These are phyloP conservation scores for Coniochaeta sp. DNA, from an alignment of 2,329 filamentous ascomycete species.

Conservation along the genomic window DNA sequence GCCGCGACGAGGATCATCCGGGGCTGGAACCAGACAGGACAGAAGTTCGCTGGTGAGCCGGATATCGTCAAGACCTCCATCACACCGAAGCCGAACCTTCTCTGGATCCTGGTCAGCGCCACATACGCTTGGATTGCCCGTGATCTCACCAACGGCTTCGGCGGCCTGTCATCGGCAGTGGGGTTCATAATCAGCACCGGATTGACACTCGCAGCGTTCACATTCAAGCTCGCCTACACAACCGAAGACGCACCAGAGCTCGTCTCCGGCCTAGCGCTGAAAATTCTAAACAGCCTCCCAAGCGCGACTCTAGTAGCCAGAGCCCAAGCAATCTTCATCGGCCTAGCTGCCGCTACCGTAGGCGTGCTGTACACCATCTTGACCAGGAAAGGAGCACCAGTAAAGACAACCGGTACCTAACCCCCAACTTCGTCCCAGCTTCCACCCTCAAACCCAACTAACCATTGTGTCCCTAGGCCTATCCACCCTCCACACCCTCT, in stretches of 20 bases:
- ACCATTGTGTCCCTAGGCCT: too few species aligned
- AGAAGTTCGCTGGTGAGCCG: constrained; percentile 86
- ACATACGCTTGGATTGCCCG: constrained; percentile 59
- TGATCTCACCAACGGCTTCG: constrained; percentile 34
- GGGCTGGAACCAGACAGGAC: constrained; percentile 94
- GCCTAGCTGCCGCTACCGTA: constrained; percentile 30
- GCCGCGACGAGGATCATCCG: constrained; percentile 58
- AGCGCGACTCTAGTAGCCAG: constrained; percentile 38
- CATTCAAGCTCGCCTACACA: constrained; percentile 89
- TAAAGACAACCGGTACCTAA: constrained; percentile 17
- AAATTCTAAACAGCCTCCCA: constrained; percentile 31
- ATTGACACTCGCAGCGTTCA: constrained; percentile 50
- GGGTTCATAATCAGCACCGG: constrained; percentile 32
- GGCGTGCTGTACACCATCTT: constrained; percentile 33
- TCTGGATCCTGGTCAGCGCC: constrained; percentile 68
- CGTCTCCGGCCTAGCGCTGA: constrained; percentile 40
- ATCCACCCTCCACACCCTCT: constrained; percentile 58
- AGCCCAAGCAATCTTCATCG: constrained; percentile 43
- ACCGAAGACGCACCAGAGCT: constrained; percentile 83
- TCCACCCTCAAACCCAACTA: too few species aligned
- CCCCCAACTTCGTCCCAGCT: constrained; percentile 19
- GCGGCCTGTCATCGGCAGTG: constrained; percentile 32
- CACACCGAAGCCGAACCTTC: constrained; percentile 50
- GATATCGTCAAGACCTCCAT: constrained; percentile 76
- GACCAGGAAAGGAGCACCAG: constrained; percentile 16